Percentiles rank a stretch among this genome's conserved stretches.
Evolutionary conservation across 805 yeast genomes (phyloP).

Genomic region (Starmerella bombi): DNA sequence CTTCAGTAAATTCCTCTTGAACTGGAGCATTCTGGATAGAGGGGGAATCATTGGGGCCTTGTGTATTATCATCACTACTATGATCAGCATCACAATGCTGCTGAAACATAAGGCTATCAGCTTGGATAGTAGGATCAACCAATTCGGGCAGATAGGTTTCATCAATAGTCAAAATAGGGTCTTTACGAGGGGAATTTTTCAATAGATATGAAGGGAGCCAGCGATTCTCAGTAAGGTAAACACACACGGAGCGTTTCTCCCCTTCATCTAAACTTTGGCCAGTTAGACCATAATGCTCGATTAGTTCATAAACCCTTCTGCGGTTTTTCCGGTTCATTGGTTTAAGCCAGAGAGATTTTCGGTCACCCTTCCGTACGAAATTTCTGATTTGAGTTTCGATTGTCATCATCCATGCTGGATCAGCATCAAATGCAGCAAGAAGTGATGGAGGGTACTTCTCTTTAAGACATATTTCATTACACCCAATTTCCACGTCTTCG

Average conservation of each 20-base stretch:
- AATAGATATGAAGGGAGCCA: slow-evolving; percentile 13
- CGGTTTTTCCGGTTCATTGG: slow-evolving; percentile 66
- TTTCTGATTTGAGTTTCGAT: slow-evolving; percentile 42
- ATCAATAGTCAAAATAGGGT: no score
- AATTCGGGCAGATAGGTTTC: no score
- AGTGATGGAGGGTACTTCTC: slow-evolving; percentile 27
- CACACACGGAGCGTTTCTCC: slow-evolving; percentile 39
- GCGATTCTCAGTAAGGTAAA: slow-evolving; percentile 4
- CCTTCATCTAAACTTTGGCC: slow-evolving; percentile 71
- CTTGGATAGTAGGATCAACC: no score
- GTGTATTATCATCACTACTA: no score
- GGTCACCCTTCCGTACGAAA: slow-evolving; percentile 33
- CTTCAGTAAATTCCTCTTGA: no score
- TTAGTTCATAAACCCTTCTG: slow-evolving; percentile 51
- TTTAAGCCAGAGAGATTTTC: slow-evolving; percentile 44
- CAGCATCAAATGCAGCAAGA: slow-evolving; percentile 34
- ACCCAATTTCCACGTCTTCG: slow-evolving; percentile 24
- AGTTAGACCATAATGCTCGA: slow-evolving; percentile 43
- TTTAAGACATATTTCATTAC: slow-evolving; percentile 51
- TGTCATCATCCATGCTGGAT: slow-evolving; percentile 50
- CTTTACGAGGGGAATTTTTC: slow-evolving; percentile 7
- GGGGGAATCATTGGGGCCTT: no score
- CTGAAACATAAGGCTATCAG: no score
- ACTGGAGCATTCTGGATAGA: no score
- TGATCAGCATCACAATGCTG: no score